These are phyloP conservation scores for Oryza meridionalis DNA, from an alignment of 176 grass and related monocot genomes.

Conservation along the genomic window DNA sequence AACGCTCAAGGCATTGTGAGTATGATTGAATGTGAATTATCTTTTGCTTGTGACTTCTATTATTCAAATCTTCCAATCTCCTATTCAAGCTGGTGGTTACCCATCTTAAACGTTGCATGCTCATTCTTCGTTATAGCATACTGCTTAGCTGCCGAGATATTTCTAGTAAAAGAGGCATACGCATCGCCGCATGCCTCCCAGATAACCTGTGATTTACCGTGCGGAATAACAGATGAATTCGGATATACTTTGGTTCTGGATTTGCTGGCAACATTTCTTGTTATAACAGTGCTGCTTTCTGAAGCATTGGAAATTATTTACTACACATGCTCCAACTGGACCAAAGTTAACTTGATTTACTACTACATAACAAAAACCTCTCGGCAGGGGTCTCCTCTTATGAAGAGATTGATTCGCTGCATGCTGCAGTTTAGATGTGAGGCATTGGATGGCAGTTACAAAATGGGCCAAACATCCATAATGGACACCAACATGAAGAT, in stretches of 20 bases:
- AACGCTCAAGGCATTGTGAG: no score
- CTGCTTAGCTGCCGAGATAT: no score
- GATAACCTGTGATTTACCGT: no score
- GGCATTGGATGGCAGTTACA: accelerated
- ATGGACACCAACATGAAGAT: neutral
- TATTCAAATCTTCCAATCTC: no score
- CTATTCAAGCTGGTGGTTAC: no score
- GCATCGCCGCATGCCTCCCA: no score
- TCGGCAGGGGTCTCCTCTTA: neutral
- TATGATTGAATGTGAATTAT: no score
- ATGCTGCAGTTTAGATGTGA: neutral
- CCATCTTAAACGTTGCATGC: no score
- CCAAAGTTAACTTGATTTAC: neutral
- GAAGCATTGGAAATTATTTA: neutral
- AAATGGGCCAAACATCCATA: neutral
- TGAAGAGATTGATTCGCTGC: neutral
- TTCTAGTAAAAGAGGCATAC: no score
- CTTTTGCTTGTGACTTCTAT: no score
- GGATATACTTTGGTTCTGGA: neutral
- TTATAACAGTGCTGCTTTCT: neutral
- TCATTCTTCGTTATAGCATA: no score
- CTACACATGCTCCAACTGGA: neutral
- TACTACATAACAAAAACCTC: neutral
- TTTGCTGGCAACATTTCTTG: neutral
- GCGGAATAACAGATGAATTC: no score